Base-by-base conservation (phyloP, 2,329 filamentous ascomycete species). In the Nannizziopsis arthrosporioides region DNA sequence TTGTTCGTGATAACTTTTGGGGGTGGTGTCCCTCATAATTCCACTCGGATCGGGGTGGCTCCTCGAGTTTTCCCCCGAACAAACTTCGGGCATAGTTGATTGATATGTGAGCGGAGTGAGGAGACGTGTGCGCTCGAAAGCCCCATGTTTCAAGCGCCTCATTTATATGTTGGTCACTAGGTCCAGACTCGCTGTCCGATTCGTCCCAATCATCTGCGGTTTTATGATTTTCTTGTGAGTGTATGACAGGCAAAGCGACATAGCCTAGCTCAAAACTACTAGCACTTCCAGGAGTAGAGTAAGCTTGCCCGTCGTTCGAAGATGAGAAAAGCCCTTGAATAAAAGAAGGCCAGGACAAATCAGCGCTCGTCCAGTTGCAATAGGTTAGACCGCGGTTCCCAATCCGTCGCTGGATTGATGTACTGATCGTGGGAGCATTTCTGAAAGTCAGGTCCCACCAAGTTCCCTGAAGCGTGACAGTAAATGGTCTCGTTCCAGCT, bases 1-100 rank as follows among this genome's bases (percentile, higher is more conserved):
- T 56, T 37, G 58, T 59, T 14, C 55, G 56, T 40, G 56, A 56
- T 39, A 52, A 53, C 17, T 59, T 55, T 35, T 63, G 53, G 2
- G 63, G 59, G 47, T 62, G 60, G 50, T 69, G 62, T 4, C 64
- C 66, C 38, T 68, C 66, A 5, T 62, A 58, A 44, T 59, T 68
- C 67, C 66, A 69, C 55, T 68, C 64, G 2, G 65, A 65, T 35
- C 57, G 63, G 5, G 59, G 52, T 12, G 55, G 56, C 10, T 66
- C 58, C 40, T 62, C 59, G 2, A 58, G 54, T 3, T 62, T 48
- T 5, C 63, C 61, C 2, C 60, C 62, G 41, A 69, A 69, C 14
- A 69, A 35, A 35, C 63, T 67, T 8, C 65, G 58, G 4, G 57
- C 59, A 51, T 69, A 69, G 22, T 49, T 61, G 22, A 67, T 44